Evolutionary conservation across 208 protist genomes (phyloP).

Genomic region (Leishmania mexicana): DNA sequence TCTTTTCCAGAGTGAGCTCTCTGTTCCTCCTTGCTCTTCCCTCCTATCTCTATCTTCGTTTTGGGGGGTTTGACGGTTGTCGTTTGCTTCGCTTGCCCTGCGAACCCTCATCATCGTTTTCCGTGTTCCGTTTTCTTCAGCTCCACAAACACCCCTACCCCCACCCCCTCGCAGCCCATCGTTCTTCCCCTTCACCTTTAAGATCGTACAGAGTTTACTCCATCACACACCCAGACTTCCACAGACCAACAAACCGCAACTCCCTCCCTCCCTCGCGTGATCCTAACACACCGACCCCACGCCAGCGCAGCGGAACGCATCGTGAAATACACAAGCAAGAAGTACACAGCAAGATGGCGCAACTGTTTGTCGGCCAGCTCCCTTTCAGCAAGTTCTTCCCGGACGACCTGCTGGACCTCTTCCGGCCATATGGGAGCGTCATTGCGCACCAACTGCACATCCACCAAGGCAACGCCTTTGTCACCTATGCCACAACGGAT

Average conservation of each 20-base stretch:
- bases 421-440: slow-evolving; percentile 39
- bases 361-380: slow-evolving; percentile 46
- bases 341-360: slow-evolving; percentile 21
- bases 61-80: too few species aligned
- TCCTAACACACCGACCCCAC: not conserved
- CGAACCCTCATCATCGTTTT: too few species aligned
- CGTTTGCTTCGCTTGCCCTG: too few species aligned
- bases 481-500: slow-evolving; percentile 60
- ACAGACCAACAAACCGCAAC: not conserved
- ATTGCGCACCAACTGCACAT: slow-evolving; percentile 47
- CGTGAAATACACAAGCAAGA: not conserved
- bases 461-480: slow-evolving; percentile 59
- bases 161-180: not conserved
- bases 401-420: slow-evolving; percentile 44
- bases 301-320: not conserved
- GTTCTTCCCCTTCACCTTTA: not conserved
- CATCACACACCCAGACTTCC: not conserved
- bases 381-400: slow-evolving; percentile 59
- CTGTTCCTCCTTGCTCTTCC: not conserved
- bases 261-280: not conserved
- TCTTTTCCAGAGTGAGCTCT: not conserved
- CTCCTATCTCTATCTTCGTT: not conserved
- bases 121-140: too few species aligned
- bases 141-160: too few species aligned
- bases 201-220: not conserved